Conservation (phyloP, 2,329 filamentous ascomycete species). For the Tolypocladium tundrense region DNA sequence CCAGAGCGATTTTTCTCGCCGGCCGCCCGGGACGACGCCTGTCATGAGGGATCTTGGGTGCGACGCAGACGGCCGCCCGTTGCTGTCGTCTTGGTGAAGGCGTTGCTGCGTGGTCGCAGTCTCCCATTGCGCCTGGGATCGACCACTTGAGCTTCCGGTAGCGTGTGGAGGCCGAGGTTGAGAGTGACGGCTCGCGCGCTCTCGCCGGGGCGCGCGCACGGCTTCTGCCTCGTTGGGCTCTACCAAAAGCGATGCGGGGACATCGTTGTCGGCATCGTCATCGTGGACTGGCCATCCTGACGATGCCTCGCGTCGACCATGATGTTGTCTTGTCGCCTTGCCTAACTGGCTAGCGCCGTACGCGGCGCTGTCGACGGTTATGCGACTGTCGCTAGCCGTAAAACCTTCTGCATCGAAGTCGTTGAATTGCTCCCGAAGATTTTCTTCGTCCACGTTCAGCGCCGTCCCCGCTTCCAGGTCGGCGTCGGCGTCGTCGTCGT, state of each 20-base stretch:
- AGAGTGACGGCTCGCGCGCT: not conserved
- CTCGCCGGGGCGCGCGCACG: not conserved
- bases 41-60: conserved; percentile 18
- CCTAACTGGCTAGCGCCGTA: conserved; percentile 6
- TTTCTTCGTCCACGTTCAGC: conserved; percentile 41
- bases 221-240: conserved; percentile 29
- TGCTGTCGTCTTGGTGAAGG: conserved; percentile 30
- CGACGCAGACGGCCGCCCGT: conserved; percentile 4
- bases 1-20: conserved; percentile 72
- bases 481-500: conserved; percentile 24
- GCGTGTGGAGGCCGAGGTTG: not conserved
- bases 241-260: conserved; percentile 52
- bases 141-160: not conserved
- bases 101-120: conserved; percentile 40
- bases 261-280: conserved; percentile 47
- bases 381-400: conserved; percentile 33
- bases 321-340: conserved; percentile 1
- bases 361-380: conserved; percentile 29
- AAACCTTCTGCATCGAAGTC: conserved; percentile 38
- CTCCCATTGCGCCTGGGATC: conserved; percentile 44
- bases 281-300: conserved; percentile 25
- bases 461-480: conserved; percentile 32
- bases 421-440: conserved; percentile 39
- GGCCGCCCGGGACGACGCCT: conserved; percentile 21
- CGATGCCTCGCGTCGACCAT: conserved; percentile 2